Percentiles rank a stretch among this genome's conserved stretches.
Evolutionary conservation across 495 filamentous ascomycete genomes (phyloP).

Genomic region (Hyaloscypha hepaticicola): DNA sequence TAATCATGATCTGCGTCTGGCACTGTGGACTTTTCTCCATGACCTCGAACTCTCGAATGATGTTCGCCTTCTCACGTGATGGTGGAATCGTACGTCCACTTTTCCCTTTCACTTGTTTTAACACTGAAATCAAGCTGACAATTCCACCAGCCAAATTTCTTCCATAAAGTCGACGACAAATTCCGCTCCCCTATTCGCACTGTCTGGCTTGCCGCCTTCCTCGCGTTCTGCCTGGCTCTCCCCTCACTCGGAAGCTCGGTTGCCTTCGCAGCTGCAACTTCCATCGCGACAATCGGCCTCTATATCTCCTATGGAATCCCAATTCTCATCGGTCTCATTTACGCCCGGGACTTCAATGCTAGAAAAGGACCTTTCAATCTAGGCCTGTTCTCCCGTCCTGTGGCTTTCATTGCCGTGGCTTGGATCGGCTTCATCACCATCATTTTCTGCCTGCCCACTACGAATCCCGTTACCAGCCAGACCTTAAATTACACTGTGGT

Average conservation of each 20-base stretch:
- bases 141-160: constrained; percentile 37
- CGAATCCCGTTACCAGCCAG: constrained; percentile 55
- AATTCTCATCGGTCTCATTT: constrained; percentile 57
- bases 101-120: constrained; percentile 22
- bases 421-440: constrained; percentile 59
- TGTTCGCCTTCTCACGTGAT: constrained; percentile 60
- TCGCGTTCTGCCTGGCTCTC: constrained; percentile 58
- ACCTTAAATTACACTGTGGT: constrained; percentile 63
- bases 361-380: constrained; percentile 57
- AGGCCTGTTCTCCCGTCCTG: constrained; percentile 50
- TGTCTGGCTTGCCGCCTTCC: constrained; percentile 54
- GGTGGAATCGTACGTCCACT: constrained; percentile 44
- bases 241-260: constrained; percentile 60
- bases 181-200: constrained; percentile 54
- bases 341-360: constrained; percentile 40
- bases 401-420: constrained; percentile 50
- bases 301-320: constrained; percentile 65
- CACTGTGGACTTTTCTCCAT: constrained; percentile 59
- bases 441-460: constrained; percentile 63
- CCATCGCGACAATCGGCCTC: constrained; percentile 62
- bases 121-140: constrained; percentile 2
- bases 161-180: constrained; percentile 48
- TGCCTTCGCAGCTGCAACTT: constrained; percentile 61
- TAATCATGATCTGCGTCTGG: constrained; percentile 63
- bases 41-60: constrained; percentile 63